Evolutionary conservation across 768 basidiomycete species (phyloP), one percentile per base, ranked within the genome.

Genomic region (Gymnopilus junonius): DNA sequence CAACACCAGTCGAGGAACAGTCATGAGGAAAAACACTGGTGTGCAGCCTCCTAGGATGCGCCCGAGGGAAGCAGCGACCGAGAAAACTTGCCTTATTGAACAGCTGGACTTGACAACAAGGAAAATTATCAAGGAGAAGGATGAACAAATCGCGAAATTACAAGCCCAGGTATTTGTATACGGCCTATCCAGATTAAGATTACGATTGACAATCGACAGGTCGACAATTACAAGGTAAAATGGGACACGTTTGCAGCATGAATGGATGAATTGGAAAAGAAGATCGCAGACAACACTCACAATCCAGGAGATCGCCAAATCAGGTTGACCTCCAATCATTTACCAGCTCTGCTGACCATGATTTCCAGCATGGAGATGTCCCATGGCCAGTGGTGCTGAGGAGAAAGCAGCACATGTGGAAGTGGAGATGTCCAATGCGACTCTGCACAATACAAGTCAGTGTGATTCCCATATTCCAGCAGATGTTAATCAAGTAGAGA

Each of bases 41-140:
- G 15, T 23, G 45, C 21, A 23, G 21, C 45, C 14, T 6, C 21
- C 20, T 46, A 20, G 45, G 45, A 46, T 10, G 21, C 45, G 15
- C 11, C 21, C 14, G 50, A 32, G 32, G 20, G 32, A 12, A 6
- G 17, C 34, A n/a, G n/a, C 11, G 10, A 39, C 23, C 8, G 55
- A 56, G 2, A 56, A 56, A 27, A 25, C 55, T 21, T 37, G 55
- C 15, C 14, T 56, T 40, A 25, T 56, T 40, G 55, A 56, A 42
- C 31, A 56, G 39, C 35, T 27, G 55, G 55, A 39, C 15, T n/a
- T 54, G 53, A 35, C 53, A 20, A 54, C 53, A 31, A 54, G 53
- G 53, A 21, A 25, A 5, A 20, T 54, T 31, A 35, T 54, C 23
- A 17, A 54, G 32, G 32, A 54, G 53, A 54, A 54, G 53, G 23